Percentiles rank a stretch among this genome's conserved stretches.
Evolutionary conservation across 1,284 basidiomycete genomes (phyloP).

Genomic region (Cerioporus squamosus): DNA sequence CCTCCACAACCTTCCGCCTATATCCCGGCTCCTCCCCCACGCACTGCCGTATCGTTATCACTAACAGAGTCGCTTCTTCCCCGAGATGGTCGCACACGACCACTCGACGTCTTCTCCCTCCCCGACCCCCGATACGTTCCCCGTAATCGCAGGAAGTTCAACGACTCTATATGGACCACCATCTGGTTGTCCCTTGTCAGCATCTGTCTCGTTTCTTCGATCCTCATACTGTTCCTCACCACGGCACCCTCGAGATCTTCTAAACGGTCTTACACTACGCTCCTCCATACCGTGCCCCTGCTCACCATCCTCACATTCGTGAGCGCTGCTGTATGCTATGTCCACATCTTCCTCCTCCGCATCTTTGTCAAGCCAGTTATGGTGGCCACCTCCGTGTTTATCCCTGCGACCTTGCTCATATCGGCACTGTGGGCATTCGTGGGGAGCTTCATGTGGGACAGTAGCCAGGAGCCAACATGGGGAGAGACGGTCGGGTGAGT

Average conservation of each 20-base stretch:
- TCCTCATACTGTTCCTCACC: slow-evolving; percentile 65
- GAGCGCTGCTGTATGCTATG: slow-evolving; percentile 74
- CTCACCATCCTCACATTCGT: slow-evolving; percentile 79
- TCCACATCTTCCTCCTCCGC: slow-evolving; percentile 77
- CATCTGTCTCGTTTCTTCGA: slow-evolving; percentile 61
- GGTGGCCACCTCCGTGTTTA: slow-evolving; percentile 76
- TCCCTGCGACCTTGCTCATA: slow-evolving; percentile 81
- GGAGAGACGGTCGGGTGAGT: slow-evolving; percentile 83
- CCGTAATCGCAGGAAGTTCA: slow-evolving; percentile 65
- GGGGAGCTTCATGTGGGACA: slow-evolving; percentile 88
- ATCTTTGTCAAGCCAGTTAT: slow-evolving; percentile 85
- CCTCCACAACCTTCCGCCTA: slow-evolving; percentile 30
- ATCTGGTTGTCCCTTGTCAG: slow-evolving; percentile 64
- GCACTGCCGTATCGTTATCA: slow-evolving; percentile 55
- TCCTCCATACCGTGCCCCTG: slow-evolving; percentile 85
- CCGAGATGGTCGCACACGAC: slow-evolving; percentile 61
- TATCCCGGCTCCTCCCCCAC: slow-evolving; percentile 38
- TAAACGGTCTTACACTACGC: slow-evolving; percentile 60
- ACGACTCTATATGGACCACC: slow-evolving; percentile 74
- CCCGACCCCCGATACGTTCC: slow-evolving; percentile 72
- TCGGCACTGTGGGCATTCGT: slow-evolving; percentile 88
- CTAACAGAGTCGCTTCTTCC: slow-evolving; percentile 77
- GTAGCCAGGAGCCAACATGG: slow-evolving; percentile 69
- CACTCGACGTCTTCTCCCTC: slow-evolving; percentile 70
- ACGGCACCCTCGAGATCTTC: slow-evolving; percentile 43